phyloP scores from a whole-genome alignment of 1,284 basidiomycete genomes.

The Pterulicium gracile region DNA sequence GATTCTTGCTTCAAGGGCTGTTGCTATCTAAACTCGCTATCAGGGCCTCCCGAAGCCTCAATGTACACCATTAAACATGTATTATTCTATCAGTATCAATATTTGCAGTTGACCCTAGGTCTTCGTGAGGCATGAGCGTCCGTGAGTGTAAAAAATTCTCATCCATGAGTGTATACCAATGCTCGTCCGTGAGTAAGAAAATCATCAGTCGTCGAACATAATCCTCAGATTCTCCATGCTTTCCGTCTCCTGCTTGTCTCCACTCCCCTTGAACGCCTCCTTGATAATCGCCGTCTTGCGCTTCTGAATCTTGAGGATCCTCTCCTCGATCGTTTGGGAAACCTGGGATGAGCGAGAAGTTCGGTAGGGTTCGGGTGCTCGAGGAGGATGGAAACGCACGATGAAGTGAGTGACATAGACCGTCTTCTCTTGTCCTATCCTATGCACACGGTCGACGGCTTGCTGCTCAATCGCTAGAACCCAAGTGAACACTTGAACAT shows the following conservation, averaged over 20 bases:
- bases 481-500: slow-evolving; percentile 14
- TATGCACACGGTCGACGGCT: slow-evolving; percentile 75
- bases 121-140: no score
- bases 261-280: slow-evolving; percentile 57
- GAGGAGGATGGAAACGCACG: slow-evolving; percentile 32
- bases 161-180: no score
- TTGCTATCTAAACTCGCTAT: neutral
- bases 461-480: slow-evolving; percentile 8
- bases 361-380: neutral
- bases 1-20: neutral
- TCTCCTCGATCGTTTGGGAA: slow-evolving; percentile 65
- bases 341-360: slow-evolving; percentile 18
- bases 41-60: no score
- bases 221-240: slow-evolving; percentile 70
- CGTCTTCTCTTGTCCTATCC: slow-evolving; percentile 74
- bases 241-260: slow-evolving; percentile 40
- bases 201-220: slow-evolving; percentile 44
- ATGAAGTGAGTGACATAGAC: slow-evolving; percentile 92
- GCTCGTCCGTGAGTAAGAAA: no score
- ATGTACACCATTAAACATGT: no score
- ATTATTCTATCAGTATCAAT: no score
- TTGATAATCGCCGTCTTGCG: slow-evolving; percentile 80
- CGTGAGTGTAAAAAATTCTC: no score
- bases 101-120: no score
- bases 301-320: slow-evolving; percentile 82